Percentiles rank a stretch among this genome's conserved stretches.
These are phyloP conservation scores for Entophlyctis luteolus DNA, from an alignment of 192 early-diverging fungal genomes.

Conservation along the genomic window DNA sequence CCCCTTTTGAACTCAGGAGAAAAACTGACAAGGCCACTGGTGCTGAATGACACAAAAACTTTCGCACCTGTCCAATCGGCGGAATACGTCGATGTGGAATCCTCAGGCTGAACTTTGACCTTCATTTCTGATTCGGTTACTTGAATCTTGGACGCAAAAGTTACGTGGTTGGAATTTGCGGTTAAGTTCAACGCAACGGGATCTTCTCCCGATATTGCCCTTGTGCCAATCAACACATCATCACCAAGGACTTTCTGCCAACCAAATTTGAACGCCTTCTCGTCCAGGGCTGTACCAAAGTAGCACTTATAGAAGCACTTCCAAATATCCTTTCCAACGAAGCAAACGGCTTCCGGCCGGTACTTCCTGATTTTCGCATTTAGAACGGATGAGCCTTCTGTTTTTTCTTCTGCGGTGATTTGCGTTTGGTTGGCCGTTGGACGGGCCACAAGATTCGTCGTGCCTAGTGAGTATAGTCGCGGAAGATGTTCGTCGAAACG, in stretches of 20 bases:
- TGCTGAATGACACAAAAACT: conserved; percentile 25
- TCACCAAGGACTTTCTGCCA: conserved; percentile 5
- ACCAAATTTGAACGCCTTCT: conserved; percentile 24
- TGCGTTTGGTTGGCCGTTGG: conserved; percentile 25
- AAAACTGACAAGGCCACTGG: conserved; percentile 20
- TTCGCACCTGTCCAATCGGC: conserved; percentile 12
- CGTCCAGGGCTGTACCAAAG: conserved; percentile 17
- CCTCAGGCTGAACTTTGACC: not conserved
- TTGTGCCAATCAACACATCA: conserved; percentile 1
- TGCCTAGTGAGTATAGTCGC: conserved; percentile 19
- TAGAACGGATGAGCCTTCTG: conserved; percentile 8
- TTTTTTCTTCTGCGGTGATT: conserved; percentile 4
- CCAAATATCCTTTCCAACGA: conserved; percentile 32
- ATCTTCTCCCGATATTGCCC: not conserved
- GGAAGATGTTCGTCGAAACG: conserved; percentile 12
- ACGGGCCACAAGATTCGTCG: conserved; percentile 22
- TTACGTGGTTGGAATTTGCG: not conserved
- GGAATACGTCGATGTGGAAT: not conserved
- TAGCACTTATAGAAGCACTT: conserved; percentile 28
- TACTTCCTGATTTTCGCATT: conserved; percentile 5
- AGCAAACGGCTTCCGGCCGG: conserved; percentile 20
- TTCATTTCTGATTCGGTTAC: not conserved
- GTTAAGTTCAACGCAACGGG: not conserved
- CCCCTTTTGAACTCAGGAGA: conserved; percentile 9
- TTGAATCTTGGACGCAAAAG: not conserved